Base-by-base conservation (phyloP, 176 grass and related monocot genomes). In the Lolium multiflorum region DNA sequence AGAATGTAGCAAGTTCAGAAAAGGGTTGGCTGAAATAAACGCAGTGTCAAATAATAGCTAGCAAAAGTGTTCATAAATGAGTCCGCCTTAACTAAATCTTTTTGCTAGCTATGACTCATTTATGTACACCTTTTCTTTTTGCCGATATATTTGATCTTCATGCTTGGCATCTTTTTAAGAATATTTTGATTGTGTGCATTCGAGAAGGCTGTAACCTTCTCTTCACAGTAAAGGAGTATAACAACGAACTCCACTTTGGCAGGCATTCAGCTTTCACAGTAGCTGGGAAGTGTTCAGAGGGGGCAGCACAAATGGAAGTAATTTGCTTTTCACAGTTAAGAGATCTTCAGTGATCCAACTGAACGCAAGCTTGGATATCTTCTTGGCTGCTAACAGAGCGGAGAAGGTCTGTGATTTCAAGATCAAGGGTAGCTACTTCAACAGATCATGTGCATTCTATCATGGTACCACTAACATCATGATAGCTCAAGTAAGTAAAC, bases 221-320 rank as follows among this genome's bases (percentile, higher is more conserved):
- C 25, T 35, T 66, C 13, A 1, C 4, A 14, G 2, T 16, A 11
- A 31, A 26, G 26, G 13, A 66, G 63, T 35, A 16, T 66, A 66
- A 16, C 14, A 66, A 66, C 1, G 25, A 16, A 35, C 2, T 66
- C 4, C 7, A 10, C 14, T 44, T 52, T 21, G 35, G 22, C 85
- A 97, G 92, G 77, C 90, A 43, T 50, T 87, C 1, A 92, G 83
- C 25, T 65, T 82, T 78, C 95, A 94, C 79, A 7, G 71, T 16
- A 91, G 75, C 75, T 97, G 92, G 90, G 66, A 87, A 65, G 95
- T 94, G 11, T 93, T 81, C 74, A 82, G 89, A 73, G 92, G 95
- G 17, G 91, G 93, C 4, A 93, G 89, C 85, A 64, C 88, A 1
- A 76, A 85, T 7, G 3, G 81, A 2, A 82, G 82, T 2, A 87